Evolutionary conservation across 225 moss, liverwort and hornwort genomes (phyloP), one percentile per base, ranked within the genome.

Genomic region (Pseudoscleropodium purum): DNA sequence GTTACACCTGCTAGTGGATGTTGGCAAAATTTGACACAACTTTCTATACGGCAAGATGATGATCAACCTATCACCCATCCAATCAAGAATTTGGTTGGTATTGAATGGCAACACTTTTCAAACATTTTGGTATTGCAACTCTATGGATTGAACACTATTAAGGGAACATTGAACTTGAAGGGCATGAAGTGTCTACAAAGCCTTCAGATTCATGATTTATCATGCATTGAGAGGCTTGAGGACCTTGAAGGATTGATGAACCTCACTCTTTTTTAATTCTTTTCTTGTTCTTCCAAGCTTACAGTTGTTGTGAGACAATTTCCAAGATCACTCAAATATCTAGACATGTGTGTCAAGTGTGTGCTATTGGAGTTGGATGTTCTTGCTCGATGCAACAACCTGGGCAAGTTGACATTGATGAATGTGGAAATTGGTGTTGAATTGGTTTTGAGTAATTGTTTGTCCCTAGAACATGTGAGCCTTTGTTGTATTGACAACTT

Each of bases 401-500:
- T 83, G 0, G 13, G 8, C 33, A 41, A 63, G 33, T 15, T 82
- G 1, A 10, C 2, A 2, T 4, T 82, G 0, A 2, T 2, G 0
- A 0, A 1, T 5, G 19, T 83, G 34, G 24, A 83, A 49, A 25
- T 47, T 64, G 21, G 64, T 24, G 10, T 36, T 25, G 20, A 27
- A 39, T 34, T 82, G 64, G 47, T 64, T 47, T 64, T 82, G 82
- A 47, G 64, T 23, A 82, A 15, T 34, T 82, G 64, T 34, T 64
- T 0, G 3, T 45, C 82, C 4, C 5, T 82, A 3, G 21, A 62
- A 14, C 13, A 15, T 60, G 8, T 81, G 30, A 0, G 0, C 2
- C 13, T 81, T 30, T 9, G 0, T 0, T 0, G 0, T 5, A 34
- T 49, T 23, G 1, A 2, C 6, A 24, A 37, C 6, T 27, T 83